Evolutionary conservation across 441 rosid genomes (phyloP).

Genomic region (Omphalea diandra): DNA sequence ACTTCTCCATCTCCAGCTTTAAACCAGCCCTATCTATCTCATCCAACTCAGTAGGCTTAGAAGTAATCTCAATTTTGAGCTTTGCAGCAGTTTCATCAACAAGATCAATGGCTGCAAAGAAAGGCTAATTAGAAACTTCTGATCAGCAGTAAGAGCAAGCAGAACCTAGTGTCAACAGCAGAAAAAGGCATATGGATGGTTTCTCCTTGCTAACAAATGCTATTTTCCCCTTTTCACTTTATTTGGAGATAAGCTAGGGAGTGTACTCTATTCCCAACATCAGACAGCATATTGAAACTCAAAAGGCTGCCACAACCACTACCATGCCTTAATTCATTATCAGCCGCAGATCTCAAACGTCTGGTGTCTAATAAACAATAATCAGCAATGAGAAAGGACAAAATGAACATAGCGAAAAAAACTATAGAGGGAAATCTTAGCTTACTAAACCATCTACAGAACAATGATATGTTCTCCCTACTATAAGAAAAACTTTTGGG

Average conservation of each 20-base stretch:
- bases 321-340: too few species aligned
- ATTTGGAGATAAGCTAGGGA: not conserved
- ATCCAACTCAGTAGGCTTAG: conserved; percentile 88
- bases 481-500: not conserved
- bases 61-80: conserved; percentile 94
- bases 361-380: too few species aligned
- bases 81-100: conserved; percentile 98
- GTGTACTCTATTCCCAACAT: not conserved
- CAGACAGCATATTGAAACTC: too few species aligned
- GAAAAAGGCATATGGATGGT: not conserved
- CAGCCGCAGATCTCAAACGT: too few species aligned
- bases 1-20: conserved; percentile 92
- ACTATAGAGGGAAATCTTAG: not conserved
- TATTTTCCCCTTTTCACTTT: not conserved
- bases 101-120: conserved; percentile 77
- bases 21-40: conserved; percentile 77
- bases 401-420: too few species aligned
- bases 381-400: too few species aligned
- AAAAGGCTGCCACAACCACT: too few species aligned
- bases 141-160: not conserved
- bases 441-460: not conserved
- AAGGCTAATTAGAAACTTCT: conserved; percentile 16
- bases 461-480: not conserved
- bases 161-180: not conserved
- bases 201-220: not conserved